Conservation (phyloP, 2,329 filamentous ascomycete genomes). For the Colletotrichum sp. region DNA sequence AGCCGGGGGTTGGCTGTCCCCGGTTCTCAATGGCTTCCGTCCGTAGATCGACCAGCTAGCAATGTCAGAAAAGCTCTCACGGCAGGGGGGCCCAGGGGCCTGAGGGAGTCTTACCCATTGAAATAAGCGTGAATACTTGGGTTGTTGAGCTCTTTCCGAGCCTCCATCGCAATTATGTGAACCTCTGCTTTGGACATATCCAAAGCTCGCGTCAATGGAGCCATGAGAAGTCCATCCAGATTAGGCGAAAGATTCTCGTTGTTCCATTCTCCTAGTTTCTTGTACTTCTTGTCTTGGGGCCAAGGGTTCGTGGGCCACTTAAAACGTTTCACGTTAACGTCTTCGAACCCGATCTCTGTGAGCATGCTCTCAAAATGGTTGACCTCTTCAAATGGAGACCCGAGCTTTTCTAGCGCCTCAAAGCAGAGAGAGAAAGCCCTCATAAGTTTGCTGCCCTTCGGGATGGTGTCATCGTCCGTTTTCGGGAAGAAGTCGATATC, state of each 20-base stretch:
- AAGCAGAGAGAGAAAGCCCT: background rate
- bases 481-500: conserved; percentile 24
- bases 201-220: background rate
- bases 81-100: background rate
- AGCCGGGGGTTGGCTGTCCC: background rate
- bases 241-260: background rate
- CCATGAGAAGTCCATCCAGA: background rate
- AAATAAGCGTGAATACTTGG: background rate
- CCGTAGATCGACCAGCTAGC: background rate
- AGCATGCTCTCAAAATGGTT: background rate
- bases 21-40: background rate
- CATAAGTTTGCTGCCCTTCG: background rate
- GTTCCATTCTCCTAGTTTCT: conserved; percentile 28
- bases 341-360: conserved; percentile 31
- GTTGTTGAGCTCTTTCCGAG: background rate
- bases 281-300: conserved; percentile 32
- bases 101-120: background rate
- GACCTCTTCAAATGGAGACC: background rate
- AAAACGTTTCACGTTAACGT: conserved; percentile 30
- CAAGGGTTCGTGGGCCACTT: conserved; percentile 35
- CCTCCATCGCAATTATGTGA: background rate
- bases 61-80: background rate
- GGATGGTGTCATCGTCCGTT: background rate
- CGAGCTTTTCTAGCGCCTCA: background rate
- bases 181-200: background rate